A percentile compares a stretch with the other conserved stretches of the same genome.
phyloP scores from a whole-genome alignment of 371 early-diverging fungal genomes.

The Saksenaea vasiformis region DNA sequence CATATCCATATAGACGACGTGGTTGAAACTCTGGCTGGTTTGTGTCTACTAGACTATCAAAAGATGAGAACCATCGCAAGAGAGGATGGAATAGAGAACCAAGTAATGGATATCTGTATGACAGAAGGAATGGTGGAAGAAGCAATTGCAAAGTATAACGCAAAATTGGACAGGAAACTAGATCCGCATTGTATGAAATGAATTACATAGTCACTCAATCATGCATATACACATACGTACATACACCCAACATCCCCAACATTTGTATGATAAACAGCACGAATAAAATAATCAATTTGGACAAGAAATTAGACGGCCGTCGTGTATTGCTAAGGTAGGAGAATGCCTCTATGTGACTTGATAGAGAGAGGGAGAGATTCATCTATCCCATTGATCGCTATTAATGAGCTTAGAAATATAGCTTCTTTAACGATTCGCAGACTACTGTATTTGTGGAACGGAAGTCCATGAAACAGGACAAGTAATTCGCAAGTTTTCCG shows the following conservation, averaged over 20 bases:
- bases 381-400: no score
- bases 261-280: conserved; percentile 1
- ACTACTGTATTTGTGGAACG: no score
- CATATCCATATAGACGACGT: conserved; percentile 45
- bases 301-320: no score
- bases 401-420: no score
- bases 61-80: not conserved
- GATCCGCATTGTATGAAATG: not conserved
- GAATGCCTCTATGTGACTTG: no score
- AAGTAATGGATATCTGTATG: conserved; percentile 19
- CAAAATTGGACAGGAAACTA: not conserved
- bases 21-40: conserved; percentile 29
- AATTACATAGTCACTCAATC: not conserved
- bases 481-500: no score
- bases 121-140: conserved; percentile 27
- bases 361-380: not conserved
- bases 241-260: not conserved
- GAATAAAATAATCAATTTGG: not conserved
- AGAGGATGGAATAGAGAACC: not conserved
- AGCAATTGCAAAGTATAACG: conserved; percentile 4
- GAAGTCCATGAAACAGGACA: no score
- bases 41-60: conserved; percentile 32
- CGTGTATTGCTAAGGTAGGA: no score
- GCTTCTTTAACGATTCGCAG: no score
- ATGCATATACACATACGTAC: not conserved